These are phyloP conservation scores for Cymodocea nodosa DNA, from an alignment of 116 monocot species.

Conservation along the genomic window DNA sequence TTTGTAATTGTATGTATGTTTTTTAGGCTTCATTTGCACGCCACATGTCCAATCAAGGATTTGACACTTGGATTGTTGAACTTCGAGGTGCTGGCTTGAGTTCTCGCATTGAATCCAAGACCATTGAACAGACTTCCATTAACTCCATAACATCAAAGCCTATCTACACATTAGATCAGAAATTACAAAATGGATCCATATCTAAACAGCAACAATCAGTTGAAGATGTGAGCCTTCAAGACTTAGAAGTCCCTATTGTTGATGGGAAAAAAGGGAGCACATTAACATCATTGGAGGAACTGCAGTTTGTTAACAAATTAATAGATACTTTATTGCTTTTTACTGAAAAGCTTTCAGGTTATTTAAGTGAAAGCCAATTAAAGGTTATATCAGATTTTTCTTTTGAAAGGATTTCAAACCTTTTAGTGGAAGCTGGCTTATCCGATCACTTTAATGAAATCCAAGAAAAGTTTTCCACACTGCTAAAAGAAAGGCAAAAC, in stretches of 20 bases:
- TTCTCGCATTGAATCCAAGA: constrained; percentile 23
- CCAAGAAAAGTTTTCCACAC: constrained; percentile 47
- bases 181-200: constrained; percentile 13
- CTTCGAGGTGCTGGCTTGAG: constrained; percentile 88
- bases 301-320: constrained; percentile 45
- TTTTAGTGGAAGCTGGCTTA: constrained; percentile 73
- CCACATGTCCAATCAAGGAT: constrained; percentile 83
- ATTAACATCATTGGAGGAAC: constrained; percentile 35
- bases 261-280: neutral
- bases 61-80: constrained; percentile 99
- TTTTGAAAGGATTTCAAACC: constrained; percentile 78
- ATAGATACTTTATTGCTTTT: constrained; percentile 50
- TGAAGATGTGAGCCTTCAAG: constrained; percentile 5
- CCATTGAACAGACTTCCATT: constrained; percentile 11
- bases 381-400: constrained; percentile 52
- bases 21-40: constrained; percentile 95
- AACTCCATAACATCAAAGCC: constrained; percentile 8
- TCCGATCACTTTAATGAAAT: constrained; percentile 78
- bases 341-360: constrained; percentile 72
- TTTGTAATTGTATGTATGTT: neutral
- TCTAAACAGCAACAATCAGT: constrained; percentile 12
- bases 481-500: constrained; percentile 67
- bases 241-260: constrained; percentile 7
- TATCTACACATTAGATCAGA: neutral
- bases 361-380: constrained; percentile 70